Base-by-base conservation (phyloP, 129 eudicot species). In the Centaurea solstitialis region DNA sequence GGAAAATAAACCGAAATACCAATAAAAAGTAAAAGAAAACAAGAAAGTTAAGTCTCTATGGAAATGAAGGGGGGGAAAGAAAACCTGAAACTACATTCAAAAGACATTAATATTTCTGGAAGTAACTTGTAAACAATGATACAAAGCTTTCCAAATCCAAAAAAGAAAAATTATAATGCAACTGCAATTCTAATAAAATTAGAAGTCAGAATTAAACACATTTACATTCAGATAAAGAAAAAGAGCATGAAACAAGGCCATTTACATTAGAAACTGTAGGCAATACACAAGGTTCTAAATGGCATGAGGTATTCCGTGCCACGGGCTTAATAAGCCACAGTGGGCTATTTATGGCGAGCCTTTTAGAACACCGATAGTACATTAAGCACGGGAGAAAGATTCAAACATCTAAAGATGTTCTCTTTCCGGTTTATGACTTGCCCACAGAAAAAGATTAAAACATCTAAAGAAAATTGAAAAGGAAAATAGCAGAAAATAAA, bases 391-490 rank as follows among this genome's bases (percentile, higher is more conserved):
- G 68, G 40, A 73, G 43, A 78, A 68, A 70, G 80, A 86, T 68
- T 64, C 83, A 88, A 83, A 76, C 87, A 85, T 74, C 77, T 78
- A 73, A 69, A 65, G 69, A 41, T 76, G 86, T 70, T 82, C 33
- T 66, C 61, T 78, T 78, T 84, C 86, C 87, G 67, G 74, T 79
- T 79, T 83, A 75, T 79, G 74, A 72, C 76, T 66, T 76, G 17
- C 78, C 80, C 50, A 72, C 76, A 59, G 62, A 12, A 71, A 33
- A 67, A 7, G 30, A 62, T 80, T 70, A 38, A 73, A 50, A 35
- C 74, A 66, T 76, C 73, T 84, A 77, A 47, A 22, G 17, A 86
- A 81, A 72, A 78, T 57, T 47, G 8, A 69, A 59, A 77, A 65
- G 21, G 30, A 11, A 57, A 37, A 38, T 22, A 66, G 0, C 37